These are phyloP conservation scores for Penicillium coprophilum DNA, from an alignment of 495 filamentous ascomycete species.

Conservation along the genomic window DNA sequence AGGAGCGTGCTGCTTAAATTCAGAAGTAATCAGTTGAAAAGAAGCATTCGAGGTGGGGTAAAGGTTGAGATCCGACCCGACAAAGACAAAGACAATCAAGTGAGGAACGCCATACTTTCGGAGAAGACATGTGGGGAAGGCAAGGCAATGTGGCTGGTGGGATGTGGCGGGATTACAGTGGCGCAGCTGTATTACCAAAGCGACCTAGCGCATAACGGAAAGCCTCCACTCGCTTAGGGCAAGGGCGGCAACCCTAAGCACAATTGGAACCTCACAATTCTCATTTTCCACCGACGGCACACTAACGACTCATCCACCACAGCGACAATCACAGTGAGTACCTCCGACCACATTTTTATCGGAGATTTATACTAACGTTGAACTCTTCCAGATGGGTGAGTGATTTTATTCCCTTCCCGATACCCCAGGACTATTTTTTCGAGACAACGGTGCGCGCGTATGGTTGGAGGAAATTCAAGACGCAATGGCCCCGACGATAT, in stretches of 20 bases:
- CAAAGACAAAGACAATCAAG: conserved; percentile 2
- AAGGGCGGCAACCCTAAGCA: conserved; percentile 51
- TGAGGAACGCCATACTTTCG: conserved; percentile 4
- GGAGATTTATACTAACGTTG: conserved; percentile 35
- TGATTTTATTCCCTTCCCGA: conserved; percentile 33
- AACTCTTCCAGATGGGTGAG: conserved; percentile 55
- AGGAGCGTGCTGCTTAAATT: not conserved
- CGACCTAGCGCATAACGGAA: conserved; percentile 26
- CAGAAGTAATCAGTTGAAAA: not conserved
- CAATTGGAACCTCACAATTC: conserved; percentile 48
- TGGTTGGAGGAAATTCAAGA: conserved; percentile 22
- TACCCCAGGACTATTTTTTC: conserved; percentile 24
- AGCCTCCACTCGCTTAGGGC: conserved; percentile 48
- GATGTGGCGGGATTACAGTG: conserved; percentile 1
- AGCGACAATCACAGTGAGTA: conserved; percentile 58
- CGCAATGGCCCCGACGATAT: conserved; percentile 14
- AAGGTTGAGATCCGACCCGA: not conserved
- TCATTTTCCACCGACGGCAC: conserved; percentile 44
- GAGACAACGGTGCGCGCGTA: conserved; percentile 37
- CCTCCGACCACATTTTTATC: conserved; percentile 11
- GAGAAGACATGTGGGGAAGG: conserved; percentile 11
- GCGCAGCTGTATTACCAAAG: conserved; percentile 12
- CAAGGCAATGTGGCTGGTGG: conserved; percentile 2
- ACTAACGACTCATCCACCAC: conserved; percentile 51
- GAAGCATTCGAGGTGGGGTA: conserved; percentile 1